Evolutionary conservation across 192 early-diverging fungal genomes (phyloP), one percentile per base, ranked within the genome.

Genomic region (Cladochytrium replicatum): DNA sequence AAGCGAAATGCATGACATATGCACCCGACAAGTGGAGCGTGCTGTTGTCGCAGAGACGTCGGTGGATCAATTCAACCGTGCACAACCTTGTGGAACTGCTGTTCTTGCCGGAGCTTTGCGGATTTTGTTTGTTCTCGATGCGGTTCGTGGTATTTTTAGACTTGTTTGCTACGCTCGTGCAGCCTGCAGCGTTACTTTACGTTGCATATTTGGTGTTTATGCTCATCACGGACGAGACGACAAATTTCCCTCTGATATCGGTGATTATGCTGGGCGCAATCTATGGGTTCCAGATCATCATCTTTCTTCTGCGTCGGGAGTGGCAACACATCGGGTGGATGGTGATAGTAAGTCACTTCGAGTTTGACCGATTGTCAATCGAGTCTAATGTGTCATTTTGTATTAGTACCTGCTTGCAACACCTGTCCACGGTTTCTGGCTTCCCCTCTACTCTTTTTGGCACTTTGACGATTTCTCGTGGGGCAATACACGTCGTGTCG

Each of bases 391-490:
- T n/a, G n/a, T n/a, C n/a, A n/a, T n/a, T n/a, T n/a, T n/a, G n/a
- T n/a, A n/a, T 28, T 42, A 72, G 66, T 97, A 97, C 62, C 71
- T 97, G 13, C 59, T 93, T 1, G 87, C 86, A 3, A 86, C 89
- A 34, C 92, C 94, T 6, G 59, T 96, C 15, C 95, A 87, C 59
- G 86, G 83, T 8, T 87, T 89, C 54, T 85, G 86, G 58, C 80
- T 97, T 37, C 93, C 93, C 0, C 55, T 97, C 31, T 97, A 97
- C 57, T 76, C 92, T 0, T 95, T 97, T 78, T 93, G 90, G 93
- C 90, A 97, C 69, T 90, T 93, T 78, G 93, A 97, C 54, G 93
- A 97, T 43, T 97, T 97, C 60, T 88, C 87, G 2, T 97, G 94
- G 94, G 94, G 94, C 57, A 91, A 95, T 61, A 97, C 93, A n/a